These are phyloP conservation scores for Jacaranda copaia DNA, from an alignment of 257 asterid genomes.

Conservation along the genomic window DNA sequence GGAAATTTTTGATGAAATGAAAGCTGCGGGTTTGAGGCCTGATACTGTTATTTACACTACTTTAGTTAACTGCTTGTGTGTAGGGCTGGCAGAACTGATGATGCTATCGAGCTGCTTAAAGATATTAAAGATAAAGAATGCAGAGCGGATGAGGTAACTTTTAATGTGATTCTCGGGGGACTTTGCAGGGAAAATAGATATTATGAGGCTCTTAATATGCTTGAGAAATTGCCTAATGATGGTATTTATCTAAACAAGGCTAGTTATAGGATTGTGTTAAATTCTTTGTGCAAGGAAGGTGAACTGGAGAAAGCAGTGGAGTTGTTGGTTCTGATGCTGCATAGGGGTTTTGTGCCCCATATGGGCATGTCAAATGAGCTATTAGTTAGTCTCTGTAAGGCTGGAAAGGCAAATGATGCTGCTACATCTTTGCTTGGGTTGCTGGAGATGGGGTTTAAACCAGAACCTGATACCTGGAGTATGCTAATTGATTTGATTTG, in stretches of 20 bases:
- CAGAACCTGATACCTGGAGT: conserved; percentile 76
- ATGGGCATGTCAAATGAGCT: conserved; percentile 85
- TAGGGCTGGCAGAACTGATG: conserved; percentile 61
- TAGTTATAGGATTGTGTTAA: conserved; percentile 88
- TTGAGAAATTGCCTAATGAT: conserved; percentile 69
- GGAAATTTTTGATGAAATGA: conserved; percentile 62
- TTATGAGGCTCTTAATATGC: conserved; percentile 78
- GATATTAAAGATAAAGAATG: conserved; percentile 74
- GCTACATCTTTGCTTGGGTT: conserved; percentile 58
- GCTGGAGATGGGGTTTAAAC: conserved; percentile 67
- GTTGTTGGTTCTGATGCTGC: conserved; percentile 72
- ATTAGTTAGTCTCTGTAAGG: conserved; percentile 69
- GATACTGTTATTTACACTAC: conserved; percentile 80
- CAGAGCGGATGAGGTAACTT: conserved; percentile 77
- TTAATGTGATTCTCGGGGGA: conserved; percentile 82
- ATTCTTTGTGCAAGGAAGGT: conserved; percentile 72
- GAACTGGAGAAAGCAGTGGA: conserved; percentile 66
- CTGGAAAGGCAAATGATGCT: conserved; percentile 76
- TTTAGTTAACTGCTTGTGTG: conserved; percentile 68
- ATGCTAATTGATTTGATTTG: conserved; percentile 62
- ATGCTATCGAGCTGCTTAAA: conserved; percentile 75
- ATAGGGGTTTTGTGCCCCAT: conserved; percentile 84
- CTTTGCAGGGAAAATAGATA: conserved; percentile 68
- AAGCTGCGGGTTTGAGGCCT: conserved; percentile 58
- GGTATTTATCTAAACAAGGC: conserved; percentile 79